These are phyloP conservation scores for Yarrowia sp. DNA, from an alignment of 805 yeast species.

Conservation along the genomic window DNA sequence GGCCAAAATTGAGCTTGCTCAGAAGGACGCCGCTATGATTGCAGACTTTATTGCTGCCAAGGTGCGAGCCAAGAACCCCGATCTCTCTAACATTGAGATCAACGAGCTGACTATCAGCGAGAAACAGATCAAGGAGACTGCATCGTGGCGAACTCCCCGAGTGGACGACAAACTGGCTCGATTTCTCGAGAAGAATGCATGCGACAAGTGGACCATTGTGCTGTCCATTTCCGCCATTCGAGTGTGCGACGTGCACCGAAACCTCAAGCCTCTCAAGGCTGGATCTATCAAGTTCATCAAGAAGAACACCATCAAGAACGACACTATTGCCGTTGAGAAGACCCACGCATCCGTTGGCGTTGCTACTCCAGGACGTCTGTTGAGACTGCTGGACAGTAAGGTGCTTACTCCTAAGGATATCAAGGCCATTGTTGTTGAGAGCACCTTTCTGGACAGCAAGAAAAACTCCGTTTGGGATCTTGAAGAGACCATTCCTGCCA, in stretches of 20 bases:
- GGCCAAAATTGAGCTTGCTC: slow-evolving; percentile 63
- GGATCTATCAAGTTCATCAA: slow-evolving; percentile 74
- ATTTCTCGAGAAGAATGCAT: slow-evolving; percentile 43
- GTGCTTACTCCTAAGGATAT: slow-evolving; percentile 56
- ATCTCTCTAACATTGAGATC: slow-evolving; percentile 77
- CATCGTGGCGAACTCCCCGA: slow-evolving; percentile 53
- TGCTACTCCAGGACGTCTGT: slow-evolving; percentile 68
- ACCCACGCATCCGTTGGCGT: slow-evolving; percentile 55
- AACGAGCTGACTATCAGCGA: slow-evolving; percentile 65
- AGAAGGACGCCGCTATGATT: slow-evolving; percentile 63
- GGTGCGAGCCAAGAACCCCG: slow-evolving; percentile 65
- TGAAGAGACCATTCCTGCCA: slow-evolving; percentile 46
- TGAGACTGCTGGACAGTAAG: slow-evolving; percentile 56
- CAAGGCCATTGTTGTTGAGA: slow-evolving; percentile 64
- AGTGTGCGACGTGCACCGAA: slow-evolving; percentile 83
- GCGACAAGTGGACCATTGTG: slow-evolving; percentile 58
- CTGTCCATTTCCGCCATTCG: slow-evolving; percentile 81
- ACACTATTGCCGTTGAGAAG: slow-evolving; percentile 55
- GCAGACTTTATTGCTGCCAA: slow-evolving; percentile 71
- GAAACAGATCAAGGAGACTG: slow-evolving; percentile 67
- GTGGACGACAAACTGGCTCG: slow-evolving; percentile 43
- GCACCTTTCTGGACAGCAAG: slow-evolving; percentile 66
- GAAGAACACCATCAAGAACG: slow-evolving; percentile 74
- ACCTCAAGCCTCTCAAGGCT: slow-evolving; percentile 56
- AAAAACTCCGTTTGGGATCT: slow-evolving; percentile 66